Evolutionary conservation across 2,329 filamentous ascomycete species (phyloP).

Genomic region (Fusarium sacchari): DNA sequence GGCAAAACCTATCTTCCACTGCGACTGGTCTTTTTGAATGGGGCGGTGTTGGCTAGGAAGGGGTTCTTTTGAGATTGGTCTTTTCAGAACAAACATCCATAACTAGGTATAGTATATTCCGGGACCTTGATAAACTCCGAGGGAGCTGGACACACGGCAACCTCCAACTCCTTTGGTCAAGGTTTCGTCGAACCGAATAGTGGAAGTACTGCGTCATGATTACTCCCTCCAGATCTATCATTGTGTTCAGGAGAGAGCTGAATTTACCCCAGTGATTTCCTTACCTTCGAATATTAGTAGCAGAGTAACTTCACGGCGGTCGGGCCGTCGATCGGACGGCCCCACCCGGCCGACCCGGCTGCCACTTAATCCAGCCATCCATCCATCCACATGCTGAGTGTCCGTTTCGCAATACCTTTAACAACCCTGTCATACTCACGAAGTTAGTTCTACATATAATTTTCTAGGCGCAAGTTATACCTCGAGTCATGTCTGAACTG

Average conservation of each 20-base stretch:
- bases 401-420: neutral
- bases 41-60: neutral
- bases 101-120: neutral
- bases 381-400: neutral
- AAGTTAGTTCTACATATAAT: neutral
- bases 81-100: neutral
- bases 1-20: neutral
- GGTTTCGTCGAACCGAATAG: neutral
- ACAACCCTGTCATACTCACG: neutral
- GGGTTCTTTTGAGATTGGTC: neutral
- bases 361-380: neutral
- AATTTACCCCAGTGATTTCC: neutral
- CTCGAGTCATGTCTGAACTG: neutral
- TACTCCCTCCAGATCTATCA: too few relatives aligned
- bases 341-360: slow-evolving; percentile 26
- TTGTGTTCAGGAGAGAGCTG: neutral
- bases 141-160: neutral
- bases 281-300: neutral
- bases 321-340: slow-evolving; percentile 28
- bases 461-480: neutral
- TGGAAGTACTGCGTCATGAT: neutral
- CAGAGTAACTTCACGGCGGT: slow-evolving; percentile 15
- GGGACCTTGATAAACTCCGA: slow-evolving; percentile 29
- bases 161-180: neutral
- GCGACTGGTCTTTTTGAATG: neutral